Conservation (phyloP, 2,329 filamentous ascomycete species). For the Ciborinia camelliae region DNA sequence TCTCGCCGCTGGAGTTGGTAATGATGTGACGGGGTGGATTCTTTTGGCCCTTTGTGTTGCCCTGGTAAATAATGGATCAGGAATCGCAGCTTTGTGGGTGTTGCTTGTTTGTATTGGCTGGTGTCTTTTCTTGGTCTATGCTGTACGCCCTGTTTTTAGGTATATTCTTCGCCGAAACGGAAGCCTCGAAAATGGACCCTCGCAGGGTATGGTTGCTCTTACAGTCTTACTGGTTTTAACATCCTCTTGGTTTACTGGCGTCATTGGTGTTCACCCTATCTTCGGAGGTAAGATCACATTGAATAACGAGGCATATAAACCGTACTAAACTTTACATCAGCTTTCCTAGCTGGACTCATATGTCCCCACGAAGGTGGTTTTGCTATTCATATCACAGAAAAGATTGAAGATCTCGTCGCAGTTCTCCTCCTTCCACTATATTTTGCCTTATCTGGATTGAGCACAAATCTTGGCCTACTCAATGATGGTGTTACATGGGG, state of each 20-base stretch:
- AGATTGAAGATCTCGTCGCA: slow-evolving; percentile 86
- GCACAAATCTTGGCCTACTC: slow-evolving; percentile 81
- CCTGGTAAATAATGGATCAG: slow-evolving; percentile 81
- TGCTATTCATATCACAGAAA: slow-evolving; percentile 86
- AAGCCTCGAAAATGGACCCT: slow-evolving; percentile 82
- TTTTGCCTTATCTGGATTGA: slow-evolving; percentile 87
- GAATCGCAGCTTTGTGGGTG: slow-evolving; percentile 80
- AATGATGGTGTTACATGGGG: slow-evolving; percentile 81
- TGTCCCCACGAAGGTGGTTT: slow-evolving; percentile 88
- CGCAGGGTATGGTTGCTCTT: slow-evolving; percentile 77
- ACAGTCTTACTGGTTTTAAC: slow-evolving; percentile 75
- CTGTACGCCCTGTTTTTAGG: slow-evolving; percentile 69
- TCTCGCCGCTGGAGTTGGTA: slow-evolving; percentile 85
- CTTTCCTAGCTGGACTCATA: slow-evolving; percentile 84
- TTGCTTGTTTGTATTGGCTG: slow-evolving; percentile 73
- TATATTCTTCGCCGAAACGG: slow-evolving; percentile 71
- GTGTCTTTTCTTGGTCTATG: slow-evolving; percentile 69
- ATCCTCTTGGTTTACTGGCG: slow-evolving; percentile 82
- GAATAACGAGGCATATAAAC: not conserved
- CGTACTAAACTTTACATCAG: slow-evolving; percentile 38
- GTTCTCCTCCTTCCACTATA: slow-evolving; percentile 86
- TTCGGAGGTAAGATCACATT: slow-evolving; percentile 56
- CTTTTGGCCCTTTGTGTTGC: slow-evolving; percentile 89
- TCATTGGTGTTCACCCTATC: slow-evolving; percentile 91
- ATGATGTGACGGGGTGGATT: slow-evolving; percentile 90